A percentile compares a stretch with the other conserved stretches of the same genome.
phyloP scores from a whole-genome alignment of 2,329 filamentous ascomycete species.

The Ceratocystis diversiconidia region DNA sequence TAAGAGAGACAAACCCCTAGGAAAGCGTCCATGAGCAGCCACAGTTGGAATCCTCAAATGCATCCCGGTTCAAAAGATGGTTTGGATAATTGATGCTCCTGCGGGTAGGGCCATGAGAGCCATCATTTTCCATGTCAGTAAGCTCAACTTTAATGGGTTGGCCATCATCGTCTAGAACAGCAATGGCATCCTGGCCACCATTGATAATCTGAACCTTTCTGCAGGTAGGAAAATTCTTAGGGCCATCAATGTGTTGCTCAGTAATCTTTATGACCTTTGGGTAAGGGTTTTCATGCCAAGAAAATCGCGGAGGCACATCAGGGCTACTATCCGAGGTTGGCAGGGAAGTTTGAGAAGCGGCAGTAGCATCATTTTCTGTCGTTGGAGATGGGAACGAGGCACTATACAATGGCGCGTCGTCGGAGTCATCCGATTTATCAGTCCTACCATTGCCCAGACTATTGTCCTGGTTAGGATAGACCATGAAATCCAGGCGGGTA shows the following conservation, averaged over 20 bases:
- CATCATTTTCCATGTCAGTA: slow-evolving; percentile 25
- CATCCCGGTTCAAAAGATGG: not conserved
- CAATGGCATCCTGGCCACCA: slow-evolving; percentile 27
- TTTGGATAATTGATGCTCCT: not conserved
- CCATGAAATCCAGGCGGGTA: slow-evolving; percentile 41
- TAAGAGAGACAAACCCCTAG: slow-evolving; percentile 4
- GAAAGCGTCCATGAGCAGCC: slow-evolving; percentile 16
- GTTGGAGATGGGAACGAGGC: slow-evolving; percentile 16
- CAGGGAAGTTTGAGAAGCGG: not conserved
- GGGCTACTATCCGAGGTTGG: not conserved
- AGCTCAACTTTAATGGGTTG: slow-evolving; percentile 32
- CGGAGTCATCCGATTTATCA: not conserved
- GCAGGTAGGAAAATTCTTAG: slow-evolving; percentile 26
- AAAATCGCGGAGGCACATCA: not conserved
- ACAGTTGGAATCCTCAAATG: not conserved
- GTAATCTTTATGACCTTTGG: slow-evolving; percentile 41
- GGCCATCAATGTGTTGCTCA: slow-evolving; percentile 33
- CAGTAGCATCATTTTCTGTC: not conserved
- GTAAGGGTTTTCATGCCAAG: slow-evolving; percentile 25
- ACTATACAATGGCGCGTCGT: slow-evolving; percentile 5
- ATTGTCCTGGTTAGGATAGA: slow-evolving; percentile 40
- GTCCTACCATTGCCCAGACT: slow-evolving; percentile 23
- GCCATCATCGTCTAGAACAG: slow-evolving; percentile 27
- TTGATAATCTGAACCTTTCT: slow-evolving; percentile 35
- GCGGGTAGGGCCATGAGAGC: not conserved